These are phyloP conservation scores for Epichloe festucae DNA, from an alignment of 2,329 filamentous ascomycete genomes.

Conservation along the genomic window DNA sequence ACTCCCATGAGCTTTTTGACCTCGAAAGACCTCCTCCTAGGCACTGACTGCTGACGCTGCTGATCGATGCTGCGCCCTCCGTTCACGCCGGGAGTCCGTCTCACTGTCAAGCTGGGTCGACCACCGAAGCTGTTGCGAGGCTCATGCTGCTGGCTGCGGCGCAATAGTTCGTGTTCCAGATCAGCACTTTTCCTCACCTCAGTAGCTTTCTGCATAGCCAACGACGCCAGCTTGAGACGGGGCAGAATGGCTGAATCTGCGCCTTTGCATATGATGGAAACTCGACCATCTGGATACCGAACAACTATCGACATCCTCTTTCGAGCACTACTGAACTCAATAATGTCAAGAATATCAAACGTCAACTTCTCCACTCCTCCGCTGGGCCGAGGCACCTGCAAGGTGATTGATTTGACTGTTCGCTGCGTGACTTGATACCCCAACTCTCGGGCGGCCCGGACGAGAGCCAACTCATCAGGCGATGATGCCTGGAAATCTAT, in stretches of 20 bases:
- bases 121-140: slow-evolving; percentile 42
- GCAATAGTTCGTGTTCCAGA: slow-evolving; percentile 40
- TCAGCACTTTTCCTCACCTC: slow-evolving; percentile 51
- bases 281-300: slow-evolving; percentile 68
- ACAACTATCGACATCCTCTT: slow-evolving; percentile 88
- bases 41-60: slow-evolving; percentile 16
- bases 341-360: slow-evolving; percentile 73
- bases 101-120: slow-evolving; percentile 37
- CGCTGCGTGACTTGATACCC: slow-evolving; percentile 67
- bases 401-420: slow-evolving; percentile 53
- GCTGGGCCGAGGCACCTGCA: slow-evolving; percentile 28
- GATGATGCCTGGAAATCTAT: slow-evolving; percentile 81
- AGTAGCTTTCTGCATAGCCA: slow-evolving; percentile 65
- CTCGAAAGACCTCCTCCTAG: slow-evolving; percentile 34
- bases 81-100: slow-evolving; percentile 27
- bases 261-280: slow-evolving; percentile 81
- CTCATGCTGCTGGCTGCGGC: slow-evolving; percentile 42
- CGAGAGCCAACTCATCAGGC: slow-evolving; percentile 78
- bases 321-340: slow-evolving; percentile 80
- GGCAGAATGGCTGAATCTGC: slow-evolving; percentile 76
- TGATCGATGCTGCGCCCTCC: slow-evolving; percentile 15
- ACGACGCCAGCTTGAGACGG: slow-evolving; percentile 54
- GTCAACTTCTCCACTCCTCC: slow-evolving; percentile 37
- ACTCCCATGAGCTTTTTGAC: slow-evolving; percentile 24
- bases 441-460: slow-evolving; percentile 72